Conservation (phyloP, 202 grass and related monocot genomes). For the Tripidium arundinaceum region DNA sequence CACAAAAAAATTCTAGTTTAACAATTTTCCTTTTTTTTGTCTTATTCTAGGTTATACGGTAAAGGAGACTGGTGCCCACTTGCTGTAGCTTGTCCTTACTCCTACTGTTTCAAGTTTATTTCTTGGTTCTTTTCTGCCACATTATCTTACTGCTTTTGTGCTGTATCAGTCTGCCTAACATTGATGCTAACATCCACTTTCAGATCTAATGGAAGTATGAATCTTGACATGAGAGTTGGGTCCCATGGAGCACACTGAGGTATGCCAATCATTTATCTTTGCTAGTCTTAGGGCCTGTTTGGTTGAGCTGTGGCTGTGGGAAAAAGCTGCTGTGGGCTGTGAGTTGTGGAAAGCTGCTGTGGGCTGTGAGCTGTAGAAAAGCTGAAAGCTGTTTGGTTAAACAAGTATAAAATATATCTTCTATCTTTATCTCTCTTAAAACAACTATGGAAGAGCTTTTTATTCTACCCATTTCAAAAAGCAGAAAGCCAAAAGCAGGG, state of each 20-base stretch:
- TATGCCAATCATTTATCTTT: conserved; percentile 35
- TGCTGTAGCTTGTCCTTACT: conserved; percentile 21
- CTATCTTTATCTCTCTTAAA: no score
- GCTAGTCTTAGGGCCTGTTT: no score
- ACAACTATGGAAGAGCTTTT: no score
- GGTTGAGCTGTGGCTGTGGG: no score
- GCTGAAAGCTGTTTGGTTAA: no score
- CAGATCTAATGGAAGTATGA: conserved; percentile 39
- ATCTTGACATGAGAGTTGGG: conserved; percentile 24
- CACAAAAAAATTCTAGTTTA: neutral
- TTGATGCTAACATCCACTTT: conserved; percentile 14
- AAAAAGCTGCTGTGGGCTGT: no score
- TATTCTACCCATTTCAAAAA: no score
- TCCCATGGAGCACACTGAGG: conserved; percentile 30
- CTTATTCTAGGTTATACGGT: conserved; percentile 1
- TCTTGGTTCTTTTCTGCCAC: neutral
- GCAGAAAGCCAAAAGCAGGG: no score
- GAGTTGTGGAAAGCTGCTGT: no score
- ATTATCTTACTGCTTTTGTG: conserved; percentile 6
- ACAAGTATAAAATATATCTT: no score
- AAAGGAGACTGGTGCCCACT: neutral
- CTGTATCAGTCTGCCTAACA: conserved; percentile 24
- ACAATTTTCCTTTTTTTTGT: neutral
- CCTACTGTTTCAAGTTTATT: conserved; percentile 2
- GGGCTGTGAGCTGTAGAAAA: no score